These are phyloP conservation scores for Ogataea allantospora DNA, from an alignment of 805 yeast genomes.

Conservation along the genomic window DNA sequence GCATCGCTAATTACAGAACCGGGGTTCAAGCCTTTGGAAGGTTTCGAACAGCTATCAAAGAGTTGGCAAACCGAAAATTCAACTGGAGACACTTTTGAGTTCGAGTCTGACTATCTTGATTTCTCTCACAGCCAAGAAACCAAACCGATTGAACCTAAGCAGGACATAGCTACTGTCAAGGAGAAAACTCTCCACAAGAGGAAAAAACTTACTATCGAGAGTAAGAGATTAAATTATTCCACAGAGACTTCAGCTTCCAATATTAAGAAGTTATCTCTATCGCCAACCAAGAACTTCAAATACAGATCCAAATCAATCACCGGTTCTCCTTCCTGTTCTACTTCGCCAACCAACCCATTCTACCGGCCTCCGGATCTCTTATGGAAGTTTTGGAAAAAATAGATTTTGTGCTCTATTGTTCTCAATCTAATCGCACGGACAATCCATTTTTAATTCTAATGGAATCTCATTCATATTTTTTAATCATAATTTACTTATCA, in stretches of 20 bases:
- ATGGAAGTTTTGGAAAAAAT: slow-evolving; percentile 17
- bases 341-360: slow-evolving; percentile 27
- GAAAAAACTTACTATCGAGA: slow-evolving; percentile 2
- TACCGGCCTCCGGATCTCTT: slow-evolving; percentile 29
- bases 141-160: neutral
- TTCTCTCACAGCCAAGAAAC: neutral
- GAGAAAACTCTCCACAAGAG: slow-evolving; percentile 7
- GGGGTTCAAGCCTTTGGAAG: slow-evolving; percentile 14
- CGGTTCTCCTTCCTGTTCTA: slow-evolving; percentile 6
- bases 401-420: neutral
- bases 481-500: neutral
- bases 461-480: neutral
- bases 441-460: too few relatives aligned
- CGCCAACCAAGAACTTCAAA: slow-evolving; percentile 12
- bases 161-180: neutral
- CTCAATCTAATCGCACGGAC: too few relatives aligned
- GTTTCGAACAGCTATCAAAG: slow-evolving; percentile 14
- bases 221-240: neutral
- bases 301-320: slow-evolving; percentile 17
- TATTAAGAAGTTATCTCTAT: slow-evolving; percentile 5
- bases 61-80: slow-evolving; percentile 8
- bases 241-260: neutral
- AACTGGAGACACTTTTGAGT: neutral
- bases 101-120: neutral
- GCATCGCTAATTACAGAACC: neutral